Percentiles rank a stretch among this genome's conserved stretches.
Conservation (phyloP, 441 rosid species). For the Populus hybrid region DNA sequence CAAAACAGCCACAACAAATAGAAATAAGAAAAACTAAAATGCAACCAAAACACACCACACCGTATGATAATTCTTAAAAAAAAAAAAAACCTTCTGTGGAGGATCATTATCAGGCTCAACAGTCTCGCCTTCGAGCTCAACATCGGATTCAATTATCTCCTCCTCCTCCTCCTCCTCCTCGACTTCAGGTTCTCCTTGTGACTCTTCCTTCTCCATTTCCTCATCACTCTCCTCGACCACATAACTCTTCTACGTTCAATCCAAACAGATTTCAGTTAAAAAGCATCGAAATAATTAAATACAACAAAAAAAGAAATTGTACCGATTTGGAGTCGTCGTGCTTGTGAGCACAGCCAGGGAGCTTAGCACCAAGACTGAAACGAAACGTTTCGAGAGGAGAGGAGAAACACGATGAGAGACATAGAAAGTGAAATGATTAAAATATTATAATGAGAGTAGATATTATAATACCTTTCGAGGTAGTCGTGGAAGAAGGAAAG, state of each 20-base stretch:
- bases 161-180: slow-evolving; percentile 57
- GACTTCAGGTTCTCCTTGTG: slow-evolving; percentile 23
- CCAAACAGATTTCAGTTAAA: neutral
- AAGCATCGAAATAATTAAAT: neutral
- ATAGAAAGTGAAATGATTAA: neutral
- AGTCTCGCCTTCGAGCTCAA: slow-evolving; percentile 86
- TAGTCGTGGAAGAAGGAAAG: slow-evolving; percentile 95
- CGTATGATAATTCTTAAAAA: neutral
- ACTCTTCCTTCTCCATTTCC: slow-evolving; percentile 50
- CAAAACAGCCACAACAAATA: neutral
- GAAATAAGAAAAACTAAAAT: neutral
- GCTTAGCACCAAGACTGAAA: slow-evolving; percentile 85
- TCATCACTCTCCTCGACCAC: slow-evolving; percentile 87
- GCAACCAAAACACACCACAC: neutral
- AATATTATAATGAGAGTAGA: neutral
- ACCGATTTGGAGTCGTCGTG: slow-evolving; percentile 56
- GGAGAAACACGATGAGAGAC: neutral
- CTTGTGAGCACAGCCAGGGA: slow-evolving; percentile 51
- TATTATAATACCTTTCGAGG: slow-evolving; percentile 55
- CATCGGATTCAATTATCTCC: slow-evolving; percentile 83
- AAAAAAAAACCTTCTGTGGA: no score
- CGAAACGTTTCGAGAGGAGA: neutral
- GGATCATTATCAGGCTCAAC: slow-evolving; percentile 20
- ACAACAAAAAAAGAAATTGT: neutral
- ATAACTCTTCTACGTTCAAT: slow-evolving; percentile 42